Percentiles rank a stretch among this genome's conserved stretches.
Evolutionary conservation across 164 flowering plant species (phyloP).

Genomic region (Kingdonia uniflora): DNA sequence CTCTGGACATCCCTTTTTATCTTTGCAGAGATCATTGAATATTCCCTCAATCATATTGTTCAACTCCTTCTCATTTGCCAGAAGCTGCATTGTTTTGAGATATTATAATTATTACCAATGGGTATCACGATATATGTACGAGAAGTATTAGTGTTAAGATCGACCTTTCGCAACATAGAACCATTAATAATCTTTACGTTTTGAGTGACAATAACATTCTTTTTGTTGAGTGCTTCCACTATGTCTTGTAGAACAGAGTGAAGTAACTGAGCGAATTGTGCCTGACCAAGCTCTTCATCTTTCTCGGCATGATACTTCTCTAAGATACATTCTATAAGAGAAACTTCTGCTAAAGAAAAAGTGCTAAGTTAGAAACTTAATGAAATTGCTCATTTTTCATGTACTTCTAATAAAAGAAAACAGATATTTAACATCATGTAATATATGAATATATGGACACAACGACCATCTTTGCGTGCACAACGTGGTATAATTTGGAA

Average conservation of each 20-base stretch:
- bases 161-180: slow-evolving; percentile 56
- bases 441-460: no score
- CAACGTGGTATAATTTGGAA: no score
- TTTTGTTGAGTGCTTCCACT: slow-evolving; percentile 39
- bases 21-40: slow-evolving; percentile 11
- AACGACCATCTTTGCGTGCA: no score
- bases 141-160: neutral
- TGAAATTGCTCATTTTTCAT: neutral
- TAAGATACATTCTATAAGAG: slow-evolving; percentile 42
- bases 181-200: slow-evolving; percentile 46
- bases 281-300: slow-evolving; percentile 57
- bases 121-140: neutral
- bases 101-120: slow-evolving; percentile 6
- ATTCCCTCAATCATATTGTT: slow-evolving; percentile 25
- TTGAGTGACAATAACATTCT: slow-evolving; percentile 30
- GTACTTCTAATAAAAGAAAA: neutral
- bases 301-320: slow-evolving; percentile 60
- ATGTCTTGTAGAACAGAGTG: slow-evolving; percentile 58
- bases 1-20: slow-evolving; percentile 15
- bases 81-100: slow-evolving; percentile 31
- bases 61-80: slow-evolving; percentile 40
- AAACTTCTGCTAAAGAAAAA: slow-evolving; percentile 36
- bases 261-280: slow-evolving; percentile 63
- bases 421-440: no score
- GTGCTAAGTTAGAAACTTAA: neutral